Base-by-base conservation (phyloP, 192 early-diverging fungal genomes). In the Coemansia sp. region DNA sequence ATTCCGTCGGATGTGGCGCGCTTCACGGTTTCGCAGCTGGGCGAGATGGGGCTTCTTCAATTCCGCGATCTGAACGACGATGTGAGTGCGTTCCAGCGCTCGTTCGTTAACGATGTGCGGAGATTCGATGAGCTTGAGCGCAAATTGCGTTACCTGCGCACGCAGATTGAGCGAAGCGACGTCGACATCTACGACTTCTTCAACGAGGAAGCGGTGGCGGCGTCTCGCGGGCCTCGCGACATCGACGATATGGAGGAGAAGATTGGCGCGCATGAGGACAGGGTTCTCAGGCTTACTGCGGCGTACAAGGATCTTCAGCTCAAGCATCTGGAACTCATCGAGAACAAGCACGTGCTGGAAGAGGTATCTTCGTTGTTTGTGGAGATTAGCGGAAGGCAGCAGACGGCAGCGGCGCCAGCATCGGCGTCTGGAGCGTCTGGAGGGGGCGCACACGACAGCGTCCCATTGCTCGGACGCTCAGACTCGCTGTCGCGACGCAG, bases 91-190 rank as follows among this genome's bases (percentile, higher is more conserved):
- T 99, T 99, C 72, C 96, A 99, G 81, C 89, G 96, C 17, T 89
- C 94, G 19, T 98, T 95, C 80, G 98, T 98, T 20, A 90, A 85
- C 61, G 94, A 98, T 76, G 96, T 99, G 73, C 89, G 95, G 68
- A 90, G 95, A 45, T 87, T 96, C 38, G 95, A 99, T 75, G 98
- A 99, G 77, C 93, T 99, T 88, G 95, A 98, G 77, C 90, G 98
- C 63, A 93, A 93, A 67, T 84, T 95, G 57, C 92, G 97, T 92
- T 99, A 93, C 76, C 87, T 99, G 71, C 80, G 85, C 46, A 56
- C 69, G 13, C 94, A 98, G 72, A 87, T 95, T 59, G 87, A 90
- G 51, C 93, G 92, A 70, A 88, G 85, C 14, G 90, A 88, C 9
- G 88, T 99, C 63, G 74, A 77, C 17, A 64, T 90, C 19, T 73